A percentile compares a stretch with the other conserved stretches of the same genome.
Evolutionary conservation across 1,284 basidiomycete genomes (phyloP).

Genomic region (Chalciporus sp.): DNA sequence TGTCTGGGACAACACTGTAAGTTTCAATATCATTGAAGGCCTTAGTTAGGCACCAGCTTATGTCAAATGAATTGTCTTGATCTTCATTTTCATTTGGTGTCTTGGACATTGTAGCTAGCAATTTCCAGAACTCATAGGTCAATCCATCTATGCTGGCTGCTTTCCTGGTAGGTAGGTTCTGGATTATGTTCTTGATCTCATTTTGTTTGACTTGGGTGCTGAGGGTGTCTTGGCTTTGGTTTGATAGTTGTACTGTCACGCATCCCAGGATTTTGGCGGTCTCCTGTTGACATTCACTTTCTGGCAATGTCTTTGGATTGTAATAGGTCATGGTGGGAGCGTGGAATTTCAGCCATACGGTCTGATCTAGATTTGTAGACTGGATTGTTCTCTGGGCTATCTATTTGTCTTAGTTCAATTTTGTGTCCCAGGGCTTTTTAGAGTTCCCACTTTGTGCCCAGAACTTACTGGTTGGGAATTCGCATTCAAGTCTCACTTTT

Average conservation of each 20-base stretch:
- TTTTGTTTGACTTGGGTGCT: not conserved
- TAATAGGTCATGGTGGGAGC: conserved; percentile 18
- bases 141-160: not conserved
- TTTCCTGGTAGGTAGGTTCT: not conserved
- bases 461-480: not conserved
- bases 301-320: conserved; percentile 6
- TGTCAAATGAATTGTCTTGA: not conserved
- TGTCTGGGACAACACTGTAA: no score
- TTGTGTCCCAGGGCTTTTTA: not conserved
- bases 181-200: not conserved
- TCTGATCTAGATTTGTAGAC: conserved; percentile 1
- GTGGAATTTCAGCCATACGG: conserved; percentile 20
- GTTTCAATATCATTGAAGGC: conserved; percentile 12
- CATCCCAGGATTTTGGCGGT: not conserved
- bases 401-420: not conserved
- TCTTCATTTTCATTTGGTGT: not conserved
- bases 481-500: not conserved
- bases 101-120: not conserved
- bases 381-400: not conserved
- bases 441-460: not conserved
- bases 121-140: not conserved
- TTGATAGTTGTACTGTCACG: no score
- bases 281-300: not conserved
- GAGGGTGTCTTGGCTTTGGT: not conserved
- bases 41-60: not conserved